Conservation (phyloP, 768 basidiomycete genomes). For the Lactarius hengduanensis region DNA sequence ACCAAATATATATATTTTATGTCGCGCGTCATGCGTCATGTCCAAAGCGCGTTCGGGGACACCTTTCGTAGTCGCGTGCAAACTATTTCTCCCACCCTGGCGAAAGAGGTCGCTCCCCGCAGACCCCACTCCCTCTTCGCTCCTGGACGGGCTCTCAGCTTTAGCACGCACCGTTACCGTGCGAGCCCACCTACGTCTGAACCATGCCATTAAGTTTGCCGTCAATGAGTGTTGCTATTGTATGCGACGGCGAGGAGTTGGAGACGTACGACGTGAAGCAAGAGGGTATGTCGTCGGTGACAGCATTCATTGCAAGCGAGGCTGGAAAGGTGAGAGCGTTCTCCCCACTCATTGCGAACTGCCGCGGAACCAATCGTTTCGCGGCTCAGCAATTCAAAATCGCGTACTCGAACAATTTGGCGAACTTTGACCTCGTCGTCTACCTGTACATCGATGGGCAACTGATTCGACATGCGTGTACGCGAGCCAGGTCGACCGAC, state of each 20-base stretch:
- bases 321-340: constrained; percentile 17
- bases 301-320: constrained; percentile 17
- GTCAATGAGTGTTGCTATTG: constrained; percentile 1
- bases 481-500: neutral
- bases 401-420: neutral
- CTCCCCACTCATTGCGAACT: neutral
- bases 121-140: too few species aligned
- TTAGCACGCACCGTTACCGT: neutral
- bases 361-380: neutral
- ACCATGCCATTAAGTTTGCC: constrained; percentile 15
- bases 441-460: constrained; percentile 13
- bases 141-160: too few species aligned
- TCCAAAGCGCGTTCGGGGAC: too few species aligned
- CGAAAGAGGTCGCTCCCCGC: too few species aligned
- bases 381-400: constrained; percentile 12
- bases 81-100: too few species aligned
- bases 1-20: too few species aligned
- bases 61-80: too few species aligned
- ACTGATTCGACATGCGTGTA: neutral
- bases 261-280: neutral
- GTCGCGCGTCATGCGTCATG: too few species aligned
- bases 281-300: neutral
- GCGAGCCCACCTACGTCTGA: neutral
- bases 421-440: neutral
- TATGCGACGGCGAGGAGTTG: constrained; percentile 12